Evolutionary conservation across 2,329 filamentous ascomycete species (phyloP), one percentile per base, ranked within the genome.

Genomic region (Pseudocercospora fijiensis): DNA sequence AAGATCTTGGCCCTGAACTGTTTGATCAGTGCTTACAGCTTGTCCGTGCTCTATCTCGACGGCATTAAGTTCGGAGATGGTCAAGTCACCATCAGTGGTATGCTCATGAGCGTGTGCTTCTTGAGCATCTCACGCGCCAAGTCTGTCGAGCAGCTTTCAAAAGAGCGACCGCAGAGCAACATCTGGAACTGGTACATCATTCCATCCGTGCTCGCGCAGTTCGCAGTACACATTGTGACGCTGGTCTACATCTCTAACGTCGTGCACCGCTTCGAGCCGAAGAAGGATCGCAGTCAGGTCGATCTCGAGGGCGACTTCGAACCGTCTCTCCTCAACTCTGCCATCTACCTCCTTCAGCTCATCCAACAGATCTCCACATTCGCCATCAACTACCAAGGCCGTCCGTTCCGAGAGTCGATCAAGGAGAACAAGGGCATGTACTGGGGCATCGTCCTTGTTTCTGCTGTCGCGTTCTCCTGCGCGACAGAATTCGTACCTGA

Each of bases 151-250:
- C 90, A 90, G 37, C 83, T 99, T 24, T 97, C 94, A 67, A 97
- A 97, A 80, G 95, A 99, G 79, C 90, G 95, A 43, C 95, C 95
- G 0, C 95, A 99, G 80, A 93, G 94, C 61, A 97, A 98, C 79
- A 99, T 99, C 76, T 98, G 98, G 84, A 99, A 99, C 81, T 85
- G 92, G 58, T 99, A 99, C 83, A 98, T 99, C 77, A 96, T 99
- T 70, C 94, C 95, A 49, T 97, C 93, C 18, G 95, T 99, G 64
- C 88, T 99, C 33, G 95, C 93, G 58, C 95, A 99, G 78, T 99
- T 99, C 75, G 94, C 94, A 41, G 88, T 99, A 60, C 95, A 99
- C 77, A 96, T 98, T 70, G 88, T 84, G 47, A 98, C 95, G 0
- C 83, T 99, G 55, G 93, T 99, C 76, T 99, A 97, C 79, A 89